Evolutionary conservation across 371 early-diverging fungal genomes (phyloP), one percentile per base, ranked within the genome.

Genomic region (Mucor lusitanicus): DNA sequence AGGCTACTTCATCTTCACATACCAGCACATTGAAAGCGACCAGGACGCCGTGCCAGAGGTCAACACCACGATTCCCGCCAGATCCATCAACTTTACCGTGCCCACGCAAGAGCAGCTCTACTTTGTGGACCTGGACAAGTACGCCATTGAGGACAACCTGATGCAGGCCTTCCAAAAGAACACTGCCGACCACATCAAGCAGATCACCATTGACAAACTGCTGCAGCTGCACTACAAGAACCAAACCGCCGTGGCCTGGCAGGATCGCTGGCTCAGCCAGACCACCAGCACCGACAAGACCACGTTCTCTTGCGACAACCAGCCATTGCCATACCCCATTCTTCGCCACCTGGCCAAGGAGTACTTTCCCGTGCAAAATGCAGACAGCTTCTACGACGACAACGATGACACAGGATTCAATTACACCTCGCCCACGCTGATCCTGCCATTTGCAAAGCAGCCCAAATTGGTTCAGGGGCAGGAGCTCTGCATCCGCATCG

Each of bases 301-400:
- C 1, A 59, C 27, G n/a, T 66, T 50, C 39, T 27, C 63, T 21
- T 75, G 76, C 54, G 32, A 63, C 57, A 30, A 62, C 15, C 72
- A 72, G 11, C 55, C 64, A 4, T 27, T 75, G 1, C 76, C 76
- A 27, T 72, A 69, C 25, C 76, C 76, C 13, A 66, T 75, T 19
- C 39, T 75, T 19, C 69, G 72, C 8, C 63, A 61, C 3, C 53
- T 75, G 1, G 62, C 62, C 23, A 23, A 46, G 25, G 66, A 72
- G 27, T 72, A 69, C 53, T 33, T 70, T 13, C 63, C 66, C 6
- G 19, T 67, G 6, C 42, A 60, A 12, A 61, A 75, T 19, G n/a
- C 50, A 13, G 70, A 72, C 55, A 3, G 13, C 4, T 61, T 63
- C 12, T 75, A 64, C 64, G 53, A 53, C 23, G 25, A 53, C 6